These are phyloP conservation scores for Dothistroma septosporum DNA, from an alignment of 2,329 filamentous ascomycete species.

Conservation along the genomic window DNA sequence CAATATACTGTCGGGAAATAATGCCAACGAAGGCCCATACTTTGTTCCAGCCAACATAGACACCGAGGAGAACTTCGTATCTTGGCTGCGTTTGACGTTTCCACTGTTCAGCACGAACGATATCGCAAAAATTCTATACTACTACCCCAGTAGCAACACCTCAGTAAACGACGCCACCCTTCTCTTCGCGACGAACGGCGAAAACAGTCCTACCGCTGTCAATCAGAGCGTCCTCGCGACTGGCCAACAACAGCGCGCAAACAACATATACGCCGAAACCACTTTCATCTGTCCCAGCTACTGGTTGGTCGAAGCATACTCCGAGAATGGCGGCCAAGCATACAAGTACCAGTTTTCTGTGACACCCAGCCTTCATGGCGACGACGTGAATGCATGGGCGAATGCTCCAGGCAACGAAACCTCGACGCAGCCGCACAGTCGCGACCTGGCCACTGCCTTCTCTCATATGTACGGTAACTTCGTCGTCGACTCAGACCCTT, in stretches of 20 bases:
- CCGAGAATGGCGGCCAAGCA: slow-evolving; percentile 25
- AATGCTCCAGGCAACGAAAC: background rate
- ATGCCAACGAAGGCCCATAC: slow-evolving; percentile 48
- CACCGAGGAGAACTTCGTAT: slow-evolving; percentile 39
- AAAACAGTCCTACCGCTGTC: slow-evolving; percentile 44
- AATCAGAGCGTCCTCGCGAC: slow-evolving; percentile 48
- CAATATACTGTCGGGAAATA: slow-evolving; percentile 42
- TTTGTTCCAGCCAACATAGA: slow-evolving; percentile 47
- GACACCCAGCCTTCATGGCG: slow-evolving; percentile 39
- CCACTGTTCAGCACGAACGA: slow-evolving; percentile 41
- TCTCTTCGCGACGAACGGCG: slow-evolving; percentile 32
- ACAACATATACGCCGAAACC: slow-evolving; percentile 53
- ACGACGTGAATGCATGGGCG: background rate
- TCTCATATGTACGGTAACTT: slow-evolving; percentile 47
- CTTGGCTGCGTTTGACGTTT: slow-evolving; percentile 41
- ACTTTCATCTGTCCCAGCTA: slow-evolving; percentile 52
- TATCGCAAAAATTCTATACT: slow-evolving; percentile 38
- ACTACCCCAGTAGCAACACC: slow-evolving; percentile 36
- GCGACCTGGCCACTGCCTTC: slow-evolving; percentile 34
- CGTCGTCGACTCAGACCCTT: slow-evolving; percentile 41
- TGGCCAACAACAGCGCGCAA: slow-evolving; percentile 53
- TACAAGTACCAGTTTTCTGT: slow-evolving; percentile 52
- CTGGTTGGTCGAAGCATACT: slow-evolving; percentile 52
- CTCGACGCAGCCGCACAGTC: background rate
- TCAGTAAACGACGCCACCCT: slow-evolving; percentile 23